Base-by-base conservation (phyloP, 2,329 filamentous ascomycete genomes). In the Neonectria faginata region DNA sequence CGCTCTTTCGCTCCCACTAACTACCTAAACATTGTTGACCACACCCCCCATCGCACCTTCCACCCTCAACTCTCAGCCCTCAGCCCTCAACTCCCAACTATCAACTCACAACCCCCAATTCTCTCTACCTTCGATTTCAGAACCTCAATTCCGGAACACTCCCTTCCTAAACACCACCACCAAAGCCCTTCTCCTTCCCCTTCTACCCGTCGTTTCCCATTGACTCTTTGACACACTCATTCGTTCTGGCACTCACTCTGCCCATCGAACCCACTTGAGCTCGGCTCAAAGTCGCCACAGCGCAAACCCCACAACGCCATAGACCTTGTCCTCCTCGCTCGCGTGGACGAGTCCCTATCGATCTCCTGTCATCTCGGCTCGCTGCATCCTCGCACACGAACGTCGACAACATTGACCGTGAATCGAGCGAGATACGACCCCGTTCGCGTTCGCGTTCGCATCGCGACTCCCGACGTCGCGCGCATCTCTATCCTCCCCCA, bases 391-490 rank as follows among this genome's bases (percentile, higher is more conserved):
- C 60, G 54, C 44, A 58, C 20, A 47, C 27, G 54, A 48, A 53
- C 60, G 63, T 59, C 68, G 65, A 66, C 60, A 57, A 74, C 67
- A 58, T 50, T 55, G 33, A 12, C 52, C 66, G 64, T 59, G 67
- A 69, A 67, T 70, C 69, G 64, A 70, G 36, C 55, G 25, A 48
- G 61, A 29, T 45, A 60, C 69, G 66, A 60, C 62, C 62, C 44
- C 57, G 62, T 68, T 73, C 69, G 71, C 66, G 66, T 73, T 73
- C 69, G 71, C 66, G 66, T 73, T 69, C 71, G 71, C 71, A 72
- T 73, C 68, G 69, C 70, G 71, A 72, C 61, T 29, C 50, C 54
- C 55, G 25, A 63, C 66, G 64, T 54, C 29, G 56, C 70, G 71
- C 71, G 64, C 69, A 70, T 65, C 53, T 29, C 56, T 29, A 42